Evolutionary conservation across 2,329 filamentous ascomycete species (phyloP), one percentile per base, ranked within the genome.

Genomic region (Ophiobolus disseminans): DNA sequence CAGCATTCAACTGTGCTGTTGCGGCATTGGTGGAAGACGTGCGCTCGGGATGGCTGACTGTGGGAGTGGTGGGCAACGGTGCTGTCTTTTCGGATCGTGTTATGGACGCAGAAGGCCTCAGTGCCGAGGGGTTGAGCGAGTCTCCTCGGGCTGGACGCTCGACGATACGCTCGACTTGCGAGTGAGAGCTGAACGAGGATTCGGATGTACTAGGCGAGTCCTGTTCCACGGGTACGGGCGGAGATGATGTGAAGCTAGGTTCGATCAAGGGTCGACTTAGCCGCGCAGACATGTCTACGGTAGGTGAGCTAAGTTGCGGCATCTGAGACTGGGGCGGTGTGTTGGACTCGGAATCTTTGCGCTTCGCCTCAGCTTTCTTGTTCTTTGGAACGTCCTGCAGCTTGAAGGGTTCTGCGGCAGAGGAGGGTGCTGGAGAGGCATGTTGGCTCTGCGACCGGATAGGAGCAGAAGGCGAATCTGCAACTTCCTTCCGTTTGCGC

Each of bases 331-430:
- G 54, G 11, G 57, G 53, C 17, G 74, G 70, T 16, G 73, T 68
- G 23, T 73, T 71, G 5, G 72, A 72, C n/a, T 77, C 75, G 4
- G 77, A 81, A 37, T 73, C 73, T 42, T 76, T 73, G 53, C 75
- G 68, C 47, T 55, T 63, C n/a, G 76, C 75, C 40, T 70, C 78
- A 21, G 75, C 75, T 69, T 80, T 81, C 67, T 79, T 82, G 63
- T 79, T 82, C 72, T 86, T 88, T 0, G 91, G 90, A 1, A 88
- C 89, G 39, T 96, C 90, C 65, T 93, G 90, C 34, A 94, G 74
- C 73, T 87, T 90, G 74, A 92, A 92, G 7, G 68, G 70, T 11
- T 79, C 76, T 13, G 64, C 57, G 47, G 66, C 46, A 40, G 67
- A 63, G 17, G 72, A 59, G 4, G 63, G 52, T 7, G 69, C 60